Percentiles rank a stretch among this genome's conserved stretches.
phyloP scores from a whole-genome alignment of 2,329 filamentous ascomycete species.

The Lachnellula suecica region DNA sequence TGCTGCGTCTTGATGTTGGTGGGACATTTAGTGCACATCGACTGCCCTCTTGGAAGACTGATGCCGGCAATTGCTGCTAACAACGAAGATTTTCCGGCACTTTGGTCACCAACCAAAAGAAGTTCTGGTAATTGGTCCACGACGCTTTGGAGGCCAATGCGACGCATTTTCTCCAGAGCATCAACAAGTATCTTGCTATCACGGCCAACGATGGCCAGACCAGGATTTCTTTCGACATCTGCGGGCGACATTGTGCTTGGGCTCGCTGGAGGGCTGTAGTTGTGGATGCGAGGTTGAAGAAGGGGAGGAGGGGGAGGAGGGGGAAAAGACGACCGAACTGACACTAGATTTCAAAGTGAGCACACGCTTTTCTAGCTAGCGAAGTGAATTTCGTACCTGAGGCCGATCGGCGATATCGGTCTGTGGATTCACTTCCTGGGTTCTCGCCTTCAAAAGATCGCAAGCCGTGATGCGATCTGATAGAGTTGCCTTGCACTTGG shows the following conservation, averaged over 20 bases:
- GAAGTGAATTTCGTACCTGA: conserved; percentile 8
- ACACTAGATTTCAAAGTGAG: background rate
- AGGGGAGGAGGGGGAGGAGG: background rate
- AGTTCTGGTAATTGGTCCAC: conserved; percentile 71
- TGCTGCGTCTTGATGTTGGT: conserved; percentile 69
- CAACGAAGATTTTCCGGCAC: conserved; percentile 74
- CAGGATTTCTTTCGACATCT: conserved; percentile 25
- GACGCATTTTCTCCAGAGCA: conserved; percentile 65
- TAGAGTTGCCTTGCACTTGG: background rate
- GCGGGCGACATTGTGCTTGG: conserved; percentile 12
- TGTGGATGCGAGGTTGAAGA: background rate
- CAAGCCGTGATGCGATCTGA: conserved; percentile 4
- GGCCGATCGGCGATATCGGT: conserved; percentile 5
- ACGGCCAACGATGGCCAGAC: conserved; percentile 55
- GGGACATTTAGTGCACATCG: conserved; percentile 78
- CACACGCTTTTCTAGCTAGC: background rate
- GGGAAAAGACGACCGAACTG: background rate
- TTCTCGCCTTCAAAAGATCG: background rate
- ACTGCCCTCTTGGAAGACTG: conserved; percentile 67
- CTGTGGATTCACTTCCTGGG: background rate
- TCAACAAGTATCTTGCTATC: conserved; percentile 65
- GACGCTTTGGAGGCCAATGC: conserved; percentile 70
- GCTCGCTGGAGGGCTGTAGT: background rate
- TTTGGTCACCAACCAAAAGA: conserved; percentile 82
- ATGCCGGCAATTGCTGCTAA: conserved; percentile 67